Base-by-base conservation (phyloP, 169 alveolate genomes). In the Pseudocohnilembus persalinus region DNA sequence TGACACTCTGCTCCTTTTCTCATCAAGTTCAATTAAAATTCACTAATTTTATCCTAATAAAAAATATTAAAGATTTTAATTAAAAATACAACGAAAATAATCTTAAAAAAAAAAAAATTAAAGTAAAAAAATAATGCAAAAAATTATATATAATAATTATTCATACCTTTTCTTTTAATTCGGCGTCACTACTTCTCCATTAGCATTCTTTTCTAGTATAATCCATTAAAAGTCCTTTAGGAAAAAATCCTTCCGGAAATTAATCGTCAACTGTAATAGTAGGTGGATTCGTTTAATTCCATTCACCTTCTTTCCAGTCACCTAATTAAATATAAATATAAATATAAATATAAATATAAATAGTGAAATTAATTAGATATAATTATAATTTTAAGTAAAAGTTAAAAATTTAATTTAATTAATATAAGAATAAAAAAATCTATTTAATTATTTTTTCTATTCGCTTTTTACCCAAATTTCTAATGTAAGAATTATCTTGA, bases 1-100 rank as follows among this genome's bases (percentile, higher is more conserved):
- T 99, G 99, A 82, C 99, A 98, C 90, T 99, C 99, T 24, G 99
- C 99, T 30, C 99, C 99, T 91, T 98, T 97, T 86, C 99, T 96
- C 86, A 98, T 77, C 77, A 97, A 97, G 74, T 96, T 79, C 76
- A 49, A 79, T 79, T 73, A 34, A 29, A 29, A 4, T 79, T 74
- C 26, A 29, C 31, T 24, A 1, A 77, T n/a, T 31, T 77, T 31
- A 11, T 79, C 64, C 1, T 34, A 1, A 26, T 33, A 24, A 33
- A 1, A 27, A 32, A 34, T 33, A 31, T 31, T 27, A 29, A 29
- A 77, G 0, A 31, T 24, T 77, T 34, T 33, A 77, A 27, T 77
- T 15, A 34, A 29, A 0, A 77, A 77, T 1, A n/a, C n/a, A n/a
- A n/a, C n/a, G n/a, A n/a, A n/a, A n/a, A n/a, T n/a, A n/a, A n/a